phyloP scores from a whole-genome alignment of 768 basidiomycete genomes.

The Phlebiopsis gigantea region DNA sequence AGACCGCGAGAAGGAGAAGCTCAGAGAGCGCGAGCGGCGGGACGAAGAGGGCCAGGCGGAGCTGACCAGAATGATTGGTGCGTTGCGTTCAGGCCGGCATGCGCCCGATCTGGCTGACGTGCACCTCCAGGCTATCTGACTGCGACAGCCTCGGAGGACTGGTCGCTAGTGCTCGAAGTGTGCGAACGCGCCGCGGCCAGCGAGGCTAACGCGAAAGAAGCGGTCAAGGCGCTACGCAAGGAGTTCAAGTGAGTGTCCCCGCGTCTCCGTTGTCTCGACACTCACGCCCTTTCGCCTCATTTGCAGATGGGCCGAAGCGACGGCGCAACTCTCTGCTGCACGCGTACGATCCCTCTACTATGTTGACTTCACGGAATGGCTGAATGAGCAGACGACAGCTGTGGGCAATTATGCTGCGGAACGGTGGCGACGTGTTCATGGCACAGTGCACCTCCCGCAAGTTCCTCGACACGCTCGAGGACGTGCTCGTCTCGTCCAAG shows the following conservation, averaged over 20 bases:
- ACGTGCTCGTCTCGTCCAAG: slow-evolving; percentile 53
- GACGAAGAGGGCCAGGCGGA: slow-evolving; percentile 46
- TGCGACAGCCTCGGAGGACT: slow-evolving; percentile 77
- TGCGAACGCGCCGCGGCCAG: slow-evolving; percentile 75
- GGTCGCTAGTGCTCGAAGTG: slow-evolving; percentile 76
- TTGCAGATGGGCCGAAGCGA: slow-evolving; percentile 64
- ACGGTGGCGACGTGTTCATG: slow-evolving; percentile 69
- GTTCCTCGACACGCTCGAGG: slow-evolving; percentile 76
- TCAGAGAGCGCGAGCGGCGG: slow-evolving; percentile 31
- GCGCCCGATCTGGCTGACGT: neutral
- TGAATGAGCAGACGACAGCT: too few relatives aligned
- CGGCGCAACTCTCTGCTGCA: slow-evolving; percentile 72
- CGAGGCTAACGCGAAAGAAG: slow-evolving; percentile 77
- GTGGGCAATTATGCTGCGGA: slow-evolving; percentile 89
- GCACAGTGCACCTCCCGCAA: slow-evolving; percentile 67
- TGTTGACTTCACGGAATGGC: too few relatives aligned
- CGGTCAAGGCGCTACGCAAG: slow-evolving; percentile 71
- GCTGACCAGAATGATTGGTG: slow-evolving; percentile 70
- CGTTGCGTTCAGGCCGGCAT: slow-evolving; percentile 7
- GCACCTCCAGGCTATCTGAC: slow-evolving; percentile 59
- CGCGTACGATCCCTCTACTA: slow-evolving; percentile 41
- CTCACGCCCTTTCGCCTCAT: neutral
- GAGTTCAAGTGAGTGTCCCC: slow-evolving; percentile 69
- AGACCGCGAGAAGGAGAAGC: slow-evolving; percentile 35
- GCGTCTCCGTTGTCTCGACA: slow-evolving; percentile 5